These are phyloP conservation scores for Talaromyces piceae DNA, from an alignment of 2,329 filamentous ascomycete genomes.

Conservation along the genomic window DNA sequence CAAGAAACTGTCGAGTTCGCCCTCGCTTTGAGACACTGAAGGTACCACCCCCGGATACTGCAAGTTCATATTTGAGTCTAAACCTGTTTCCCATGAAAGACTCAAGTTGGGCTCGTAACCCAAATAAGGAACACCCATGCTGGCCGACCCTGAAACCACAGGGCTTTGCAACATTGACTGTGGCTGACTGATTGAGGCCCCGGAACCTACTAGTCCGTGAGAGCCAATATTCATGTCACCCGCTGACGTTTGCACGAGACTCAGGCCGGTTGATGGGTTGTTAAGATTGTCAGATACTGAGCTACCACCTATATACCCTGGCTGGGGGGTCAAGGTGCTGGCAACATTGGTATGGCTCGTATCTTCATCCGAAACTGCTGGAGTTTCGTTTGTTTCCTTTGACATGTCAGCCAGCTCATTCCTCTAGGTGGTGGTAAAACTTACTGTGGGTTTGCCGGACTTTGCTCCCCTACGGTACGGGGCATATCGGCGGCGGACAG, in stretches of 20 bases:
- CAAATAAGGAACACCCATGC: neutral
- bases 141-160: neutral
- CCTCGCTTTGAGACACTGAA: constrained; percentile 16
- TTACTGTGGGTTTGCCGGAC: neutral
- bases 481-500: constrained; percentile 33
- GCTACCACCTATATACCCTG: neutral
- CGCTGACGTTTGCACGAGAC: neutral
- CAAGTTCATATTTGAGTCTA: neutral
- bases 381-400: neutral
- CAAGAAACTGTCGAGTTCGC: constrained; percentile 28
- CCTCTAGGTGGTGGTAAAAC: neutral
- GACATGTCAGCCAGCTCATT: neutral
- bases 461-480: constrained; percentile 24
- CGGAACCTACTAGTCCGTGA: neutral
- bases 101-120: neutral
- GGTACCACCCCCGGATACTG: constrained; percentile 2
- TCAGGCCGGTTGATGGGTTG: neutral
- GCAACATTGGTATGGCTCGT: neutral
- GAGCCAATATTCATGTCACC: neutral
- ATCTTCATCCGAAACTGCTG: neutral
- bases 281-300: neutral
- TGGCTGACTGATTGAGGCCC: neutral
- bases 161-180: neutral
- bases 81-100: neutral
- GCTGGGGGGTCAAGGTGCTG: neutral